Evolutionary conservation across 129 eudicot species (phyloP), one percentile per base, ranked within the genome.

Genomic region (Heracleum sosnowskyi): DNA sequence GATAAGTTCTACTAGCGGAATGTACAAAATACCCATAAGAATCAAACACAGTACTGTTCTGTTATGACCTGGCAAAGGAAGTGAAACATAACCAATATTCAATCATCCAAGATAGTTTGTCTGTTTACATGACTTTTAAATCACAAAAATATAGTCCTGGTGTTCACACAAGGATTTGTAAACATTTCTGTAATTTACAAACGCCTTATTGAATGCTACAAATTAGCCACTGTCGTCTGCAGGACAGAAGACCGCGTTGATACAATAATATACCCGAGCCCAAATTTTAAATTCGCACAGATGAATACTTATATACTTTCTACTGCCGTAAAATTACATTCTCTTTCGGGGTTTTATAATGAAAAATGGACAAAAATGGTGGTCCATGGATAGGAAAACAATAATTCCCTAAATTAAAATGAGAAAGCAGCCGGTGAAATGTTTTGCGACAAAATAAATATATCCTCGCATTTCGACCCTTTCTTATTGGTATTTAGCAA

Each of bases 41-140:
- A 96, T 97, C 97, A 96, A 40, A 96, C 97, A 80, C 90, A 92
- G 82, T 96, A 96, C 71, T 92, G 97, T 1, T 97, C 93, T 34
- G 96, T 95, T 72, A 96, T 96, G 60, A 95, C 99, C 99, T 95
- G 90, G 29, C 33, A 73, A 73, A 74, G 49, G 39, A 35, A 26
- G 18, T 36, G 17, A 10, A 29, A 71, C 53, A 20, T 22, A 22
- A 12, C 35, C 42, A 62, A n/a, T 24, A 35, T 73, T 17, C 33
- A 79, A 11, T 63, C 55, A 11, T 34, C 12, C 29, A 35, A 42
- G 46, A 17, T 12, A 12, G 37, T 28, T 64, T 28, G 37, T 29
- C 37, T 64, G 71, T 64, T 28, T 28, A 64, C 37, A 31, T 12
- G 71, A 64, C 37, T 64, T 64, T 33, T 29, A 10, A 24, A 60